Base-by-base conservation (phyloP, 768 basidiomycete genomes). In the Boletus sp. region DNA sequence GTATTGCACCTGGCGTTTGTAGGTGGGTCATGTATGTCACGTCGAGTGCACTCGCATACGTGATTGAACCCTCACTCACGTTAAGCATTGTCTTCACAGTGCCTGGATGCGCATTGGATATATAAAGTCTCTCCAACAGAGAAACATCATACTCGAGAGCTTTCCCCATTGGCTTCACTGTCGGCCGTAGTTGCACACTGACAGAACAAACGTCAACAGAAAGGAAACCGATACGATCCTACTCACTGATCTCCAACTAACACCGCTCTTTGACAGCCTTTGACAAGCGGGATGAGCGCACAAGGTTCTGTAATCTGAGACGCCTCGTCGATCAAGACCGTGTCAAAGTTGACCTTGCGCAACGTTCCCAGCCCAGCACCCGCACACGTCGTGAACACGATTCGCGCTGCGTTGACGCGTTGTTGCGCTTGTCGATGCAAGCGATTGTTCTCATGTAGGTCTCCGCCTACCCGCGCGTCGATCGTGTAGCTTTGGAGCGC, bases 201-300 rank as follows among this genome's bases (percentile, higher is more conserved):
- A 39, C 5, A 37, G 5, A 29, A 30, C 4, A 11, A 7, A 24
- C 24, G 53, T 54, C 24, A 47, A 37, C 29, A 11, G 7, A 44
- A 17, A 18, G 12, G 5, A 35, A 50, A 1, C 1, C 17, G 12
- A 8, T 24, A 24, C 24, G 24, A 24, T 24, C 24, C 20, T 15
- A 74, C 84, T 73, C 61, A 89, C 87, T 88, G 86, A 62, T 88
- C 85, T 10, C 87, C 87, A 5, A 88, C 86, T 12, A 89, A 71
- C 6, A 87, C 78, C 0, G 82, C 85, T 47, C 78, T 72, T 47
- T 71, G 68, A 44, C 82, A 79, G 3, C 84, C 86, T 64, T 88
- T 88, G 10, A 86, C 84, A 4, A 89, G 73, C 1, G 87, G 85
- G 33, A 88, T 86, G 36, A 88, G 73, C 0, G 85, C 80, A 49